Percentiles rank a stretch among this genome's conserved stretches.
phyloP scores from a whole-genome alignment of 352 stramenopile genomes.

The Phytophthora citricola region DNA sequence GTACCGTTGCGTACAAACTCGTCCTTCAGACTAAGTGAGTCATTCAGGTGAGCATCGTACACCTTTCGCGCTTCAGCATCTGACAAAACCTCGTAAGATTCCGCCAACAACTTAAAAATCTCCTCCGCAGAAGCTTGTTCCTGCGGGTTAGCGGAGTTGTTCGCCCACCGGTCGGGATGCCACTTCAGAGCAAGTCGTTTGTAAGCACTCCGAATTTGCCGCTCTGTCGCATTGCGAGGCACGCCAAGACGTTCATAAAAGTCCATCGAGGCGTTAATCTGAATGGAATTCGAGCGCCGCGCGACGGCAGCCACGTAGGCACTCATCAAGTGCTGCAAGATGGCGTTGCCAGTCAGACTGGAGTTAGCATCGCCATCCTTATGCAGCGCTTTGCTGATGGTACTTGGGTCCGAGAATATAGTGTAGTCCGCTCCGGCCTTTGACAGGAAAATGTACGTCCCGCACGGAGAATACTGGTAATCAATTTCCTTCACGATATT shows the following conservation, averaged over 20 bases:
- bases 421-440: constrained; percentile 60
- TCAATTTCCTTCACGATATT: constrained; percentile 81
- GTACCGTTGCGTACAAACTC: constrained; percentile 84
- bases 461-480: constrained; percentile 79
- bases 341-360: constrained; percentile 73
- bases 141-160: constrained; percentile 43
- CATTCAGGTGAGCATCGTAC: constrained; percentile 71
- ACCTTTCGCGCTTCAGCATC: constrained; percentile 60
- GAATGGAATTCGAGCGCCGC: constrained; percentile 77
- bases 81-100: constrained; percentile 85
- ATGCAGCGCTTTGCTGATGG: constrained; percentile 52
- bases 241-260: constrained; percentile 87
- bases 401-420: constrained; percentile 50
- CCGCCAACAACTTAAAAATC: constrained; percentile 85
- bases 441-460: constrained; percentile 81
- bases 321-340: constrained; percentile 86
- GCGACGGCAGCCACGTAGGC: constrained; percentile 79
- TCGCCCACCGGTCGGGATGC: constrained; percentile 85
- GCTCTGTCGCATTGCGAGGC: constrained; percentile 61
- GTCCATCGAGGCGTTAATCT: constrained; percentile 86
- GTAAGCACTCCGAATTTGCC: constrained; percentile 80
- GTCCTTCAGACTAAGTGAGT: constrained; percentile 60
- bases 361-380: constrained; percentile 56
- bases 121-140: constrained; percentile 77
- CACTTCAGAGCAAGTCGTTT: constrained; percentile 83